phyloP scores from a whole-genome alignment of 768 basidiomycete genomes.

The Kwoniella pini region DNA sequence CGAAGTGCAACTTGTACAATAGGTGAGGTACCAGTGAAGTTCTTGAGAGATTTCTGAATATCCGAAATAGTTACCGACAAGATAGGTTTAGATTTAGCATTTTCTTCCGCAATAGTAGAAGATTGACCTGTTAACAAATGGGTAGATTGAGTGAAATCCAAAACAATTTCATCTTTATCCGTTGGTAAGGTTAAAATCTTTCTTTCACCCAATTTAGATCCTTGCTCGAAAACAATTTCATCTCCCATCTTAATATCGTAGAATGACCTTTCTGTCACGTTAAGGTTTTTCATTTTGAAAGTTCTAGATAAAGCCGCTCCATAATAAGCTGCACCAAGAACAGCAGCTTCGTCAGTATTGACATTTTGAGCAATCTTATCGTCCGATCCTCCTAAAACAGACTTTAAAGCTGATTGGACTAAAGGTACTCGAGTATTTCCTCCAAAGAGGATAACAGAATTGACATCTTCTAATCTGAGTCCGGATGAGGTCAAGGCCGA shows the following conservation, averaged over 20 bases:
- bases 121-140: slow-evolving; percentile 20
- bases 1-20: slow-evolving; percentile 81
- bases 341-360: slow-evolving; percentile 94
- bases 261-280: slow-evolving; percentile 69
- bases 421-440: slow-evolving; percentile 88
- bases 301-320: slow-evolving; percentile 84
- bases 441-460: slow-evolving; percentile 87
- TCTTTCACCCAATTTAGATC: slow-evolving; percentile 74
- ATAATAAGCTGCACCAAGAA: slow-evolving; percentile 87
- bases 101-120: neutral
- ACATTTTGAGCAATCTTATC: slow-evolving; percentile 90
- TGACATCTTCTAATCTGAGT: slow-evolving; percentile 30
- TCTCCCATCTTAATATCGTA: slow-evolving; percentile 66
- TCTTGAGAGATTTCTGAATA: slow-evolving; percentile 72
- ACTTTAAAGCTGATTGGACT: slow-evolving; percentile 78
- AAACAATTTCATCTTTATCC: slow-evolving; percentile 66
- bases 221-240: slow-evolving; percentile 66
- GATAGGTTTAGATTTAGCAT: slow-evolving; percentile 56
- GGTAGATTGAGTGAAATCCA: slow-evolving; percentile 73
- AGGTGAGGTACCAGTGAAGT: slow-evolving; percentile 81
- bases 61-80: slow-evolving; percentile 70
- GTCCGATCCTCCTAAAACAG: slow-evolving; percentile 74
- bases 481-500: slow-evolving; percentile 29
- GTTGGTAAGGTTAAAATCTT: slow-evolving; percentile 76
- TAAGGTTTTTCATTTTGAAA: slow-evolving; percentile 94